These are phyloP conservation scores for Huiozyma naganishii DNA, from an alignment of 805 yeast species.

Conservation along the genomic window DNA sequence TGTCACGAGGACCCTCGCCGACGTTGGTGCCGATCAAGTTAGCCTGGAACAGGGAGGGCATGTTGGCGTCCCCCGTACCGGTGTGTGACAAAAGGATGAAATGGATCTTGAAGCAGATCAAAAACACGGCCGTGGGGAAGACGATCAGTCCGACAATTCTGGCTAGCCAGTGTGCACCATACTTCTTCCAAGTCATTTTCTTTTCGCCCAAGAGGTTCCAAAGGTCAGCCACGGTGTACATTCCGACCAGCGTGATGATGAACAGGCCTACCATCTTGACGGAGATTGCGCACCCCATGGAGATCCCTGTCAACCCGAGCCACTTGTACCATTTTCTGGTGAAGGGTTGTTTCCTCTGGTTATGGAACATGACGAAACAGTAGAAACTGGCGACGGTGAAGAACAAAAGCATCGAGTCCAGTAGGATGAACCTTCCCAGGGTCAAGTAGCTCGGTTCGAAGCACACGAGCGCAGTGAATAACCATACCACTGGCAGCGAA, in stretches of 20 bases:
- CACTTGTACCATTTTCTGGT: slow-evolving; percentile 89
- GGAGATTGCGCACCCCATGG: slow-evolving; percentile 82
- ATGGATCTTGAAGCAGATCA: slow-evolving; percentile 63
- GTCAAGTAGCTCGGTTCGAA: slow-evolving; percentile 62
- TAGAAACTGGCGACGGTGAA: slow-evolving; percentile 64
- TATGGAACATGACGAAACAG: slow-evolving; percentile 47
- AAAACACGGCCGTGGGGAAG: slow-evolving; percentile 52
- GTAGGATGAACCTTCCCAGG: slow-evolving; percentile 60
- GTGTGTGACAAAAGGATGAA: slow-evolving; percentile 64
- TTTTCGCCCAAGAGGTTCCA: slow-evolving; percentile 76
- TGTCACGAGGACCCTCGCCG: slow-evolving; percentile 59
- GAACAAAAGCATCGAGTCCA: slow-evolving; percentile 67
- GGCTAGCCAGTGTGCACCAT: slow-evolving; percentile 53
- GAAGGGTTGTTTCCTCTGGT: slow-evolving; percentile 40
- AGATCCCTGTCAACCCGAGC: slow-evolving; percentile 73
- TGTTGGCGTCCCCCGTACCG: slow-evolving; percentile 75
- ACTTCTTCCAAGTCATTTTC: slow-evolving; percentile 38
- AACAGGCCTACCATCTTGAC: slow-evolving; percentile 96
- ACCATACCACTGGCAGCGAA: slow-evolving; percentile 40
- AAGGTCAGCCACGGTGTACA: slow-evolving; percentile 76
- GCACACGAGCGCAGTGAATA: slow-evolving; percentile 52
- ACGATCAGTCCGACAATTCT: slow-evolving; percentile 51
- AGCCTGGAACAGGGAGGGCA: slow-evolving; percentile 78
- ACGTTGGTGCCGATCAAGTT: slow-evolving; percentile 59
- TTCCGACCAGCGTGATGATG: slow-evolving; percentile 78